These are phyloP conservation scores for Sporothrix protearum DNA, from an alignment of 2,329 filamentous ascomycete genomes.

Conservation along the genomic window DNA sequence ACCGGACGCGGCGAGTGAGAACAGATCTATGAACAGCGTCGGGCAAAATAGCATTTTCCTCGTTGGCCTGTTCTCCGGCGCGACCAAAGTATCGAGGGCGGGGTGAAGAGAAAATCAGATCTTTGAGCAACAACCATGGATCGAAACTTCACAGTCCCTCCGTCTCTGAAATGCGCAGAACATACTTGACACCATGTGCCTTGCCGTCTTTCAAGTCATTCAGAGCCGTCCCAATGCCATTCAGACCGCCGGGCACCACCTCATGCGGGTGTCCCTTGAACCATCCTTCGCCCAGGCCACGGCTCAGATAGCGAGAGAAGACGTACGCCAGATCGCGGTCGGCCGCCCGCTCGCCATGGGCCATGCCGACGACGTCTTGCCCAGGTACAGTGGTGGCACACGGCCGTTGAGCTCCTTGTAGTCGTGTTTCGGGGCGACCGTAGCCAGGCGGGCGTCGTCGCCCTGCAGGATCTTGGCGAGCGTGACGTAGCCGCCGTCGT, in stretches of 20 bases:
- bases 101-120: background rate
- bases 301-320: constrained; percentile 39
- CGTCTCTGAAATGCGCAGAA: constrained; percentile 45
- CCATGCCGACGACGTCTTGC: constrained; percentile 28
- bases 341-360: constrained; percentile 25
- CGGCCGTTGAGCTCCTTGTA: constrained; percentile 28
- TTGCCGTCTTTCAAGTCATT: constrained; percentile 56
- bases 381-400: constrained; percentile 27
- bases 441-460: constrained; percentile 32
- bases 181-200: constrained; percentile 62
- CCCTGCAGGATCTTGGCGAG: constrained; percentile 39
- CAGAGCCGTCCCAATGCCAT: constrained; percentile 52
- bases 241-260: constrained; percentile 52
- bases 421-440: constrained; percentile 31
- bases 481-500: constrained; percentile 42
- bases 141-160: constrained; percentile 30
- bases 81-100: too few species aligned
- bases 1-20: too few species aligned
- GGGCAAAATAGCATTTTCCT: too few species aligned
- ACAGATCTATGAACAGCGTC: too few species aligned
- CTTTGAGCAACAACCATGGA: too few species aligned
- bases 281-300: constrained; percentile 46
- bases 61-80: too few species aligned
- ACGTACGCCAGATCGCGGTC: constrained; percentile 39
- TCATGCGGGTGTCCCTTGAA: constrained; percentile 48